These are phyloP conservation scores for Mycena galericulata DNA, from an alignment of 768 basidiomycete genomes.

Conservation along the genomic window DNA sequence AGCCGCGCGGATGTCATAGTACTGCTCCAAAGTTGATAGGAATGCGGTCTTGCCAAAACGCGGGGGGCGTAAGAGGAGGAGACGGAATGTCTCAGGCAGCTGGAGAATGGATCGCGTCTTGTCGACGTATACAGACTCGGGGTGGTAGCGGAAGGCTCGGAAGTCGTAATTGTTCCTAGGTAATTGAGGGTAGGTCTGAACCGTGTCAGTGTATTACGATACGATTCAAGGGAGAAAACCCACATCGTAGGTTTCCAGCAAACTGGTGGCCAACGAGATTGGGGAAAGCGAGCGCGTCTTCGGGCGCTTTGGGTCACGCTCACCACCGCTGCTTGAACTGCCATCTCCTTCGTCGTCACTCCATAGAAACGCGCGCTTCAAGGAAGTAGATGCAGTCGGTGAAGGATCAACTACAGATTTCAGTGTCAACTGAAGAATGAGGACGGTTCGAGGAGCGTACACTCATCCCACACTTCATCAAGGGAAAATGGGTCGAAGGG, in stretches of 20 bases:
- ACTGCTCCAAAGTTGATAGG: slow-evolving; percentile 1
- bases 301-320: neutral
- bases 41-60: slow-evolving; percentile 17
- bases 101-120: neutral
- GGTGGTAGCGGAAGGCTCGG: neutral
- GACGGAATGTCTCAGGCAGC: neutral
- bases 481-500: no score
- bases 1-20: neutral
- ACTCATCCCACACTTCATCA: no score
- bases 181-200: neutral
- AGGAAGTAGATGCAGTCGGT: neutral
- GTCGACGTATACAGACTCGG: neutral
- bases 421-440: no score
- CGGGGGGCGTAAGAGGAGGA: slow-evolving; percentile 12
- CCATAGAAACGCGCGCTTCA: neutral
- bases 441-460: no score
- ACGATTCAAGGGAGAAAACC: neutral
- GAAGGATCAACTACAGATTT: neutral
- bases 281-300: neutral
- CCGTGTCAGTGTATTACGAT: neutral
- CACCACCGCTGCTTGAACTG: neutral
- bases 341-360: neutral
- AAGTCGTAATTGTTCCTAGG: neutral
- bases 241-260: neutral
- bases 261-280: neutral